Base-by-base conservation (phyloP, 306 rosid genomes). In the Vigna angularis region DNA sequence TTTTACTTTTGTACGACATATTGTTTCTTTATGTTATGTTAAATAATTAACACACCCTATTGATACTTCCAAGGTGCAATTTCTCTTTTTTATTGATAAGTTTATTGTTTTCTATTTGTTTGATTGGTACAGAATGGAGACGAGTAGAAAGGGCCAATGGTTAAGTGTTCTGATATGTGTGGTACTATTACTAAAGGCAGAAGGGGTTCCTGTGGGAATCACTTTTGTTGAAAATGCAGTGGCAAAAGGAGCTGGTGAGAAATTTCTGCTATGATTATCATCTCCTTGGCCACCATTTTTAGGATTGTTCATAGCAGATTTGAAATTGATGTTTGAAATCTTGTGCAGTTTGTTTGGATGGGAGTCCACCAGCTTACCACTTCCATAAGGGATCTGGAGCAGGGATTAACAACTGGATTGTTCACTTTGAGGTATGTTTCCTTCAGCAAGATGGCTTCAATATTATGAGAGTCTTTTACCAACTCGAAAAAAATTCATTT, bases 331-430 rank as follows among this genome's bases (percentile, higher is more conserved):
- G 69, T 79, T 64, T 58, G 63, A 65, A 48, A 45, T 65, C 5
- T 77, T 71, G 44, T 75, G 72, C 88, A 94, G 97, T 94, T 81
- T 94, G 98, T 84, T 85, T 94, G 88, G 98, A 94, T 75, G 98
- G 98, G 45, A 92, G 95, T 63, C 92, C 97, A 9, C 97, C 98
- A 34, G 98, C 98, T 86, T 94, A 94, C 77, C 98, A 94, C 83
- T 87, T 83, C 48, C 76, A 88, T 45, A 77, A 80, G 62, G 98
- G 98, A 49, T 62, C 70, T 75, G 97, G 96, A 62, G 78, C 95
- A 18, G 98, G 98, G 34, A 58, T 91, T 56, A 84, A 94, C 80
- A 94, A 90, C 84, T 94, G 97, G 98, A 83, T 92, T 65, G 85
- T 94, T 80, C 92, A 88, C 70, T 47, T 92, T 51, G 98, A 92